Conservation (phyloP, 2,329 filamentous ascomycete species). For the Phialophora macrospora region DNA sequence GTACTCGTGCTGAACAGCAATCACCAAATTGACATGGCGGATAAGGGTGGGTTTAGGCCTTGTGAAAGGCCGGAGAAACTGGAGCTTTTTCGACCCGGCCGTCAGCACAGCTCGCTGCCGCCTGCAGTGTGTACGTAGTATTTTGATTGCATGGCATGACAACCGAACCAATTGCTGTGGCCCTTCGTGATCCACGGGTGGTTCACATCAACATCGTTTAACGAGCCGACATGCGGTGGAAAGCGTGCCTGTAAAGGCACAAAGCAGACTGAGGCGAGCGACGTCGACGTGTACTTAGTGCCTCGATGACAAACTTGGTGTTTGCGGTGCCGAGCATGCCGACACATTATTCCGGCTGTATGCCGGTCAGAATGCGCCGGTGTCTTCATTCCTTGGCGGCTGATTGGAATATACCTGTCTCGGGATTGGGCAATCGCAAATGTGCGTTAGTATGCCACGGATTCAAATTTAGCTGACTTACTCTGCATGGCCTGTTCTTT, state of each 20-base stretch:
- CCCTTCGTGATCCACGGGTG: background rate
- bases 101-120: background rate
- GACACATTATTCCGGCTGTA: conserved; percentile 1
- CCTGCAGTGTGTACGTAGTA: background rate
- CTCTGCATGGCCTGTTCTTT: background rate
- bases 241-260: background rate
- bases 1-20: background rate
- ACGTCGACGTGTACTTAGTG: background rate
- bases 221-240: background rate
- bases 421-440: background rate
- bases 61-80: background rate
- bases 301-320: conserved; percentile 3
- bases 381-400: background rate
- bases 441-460: background rate
- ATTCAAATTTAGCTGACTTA: conserved; percentile 2
- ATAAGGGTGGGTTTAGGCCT: background rate
- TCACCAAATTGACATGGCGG: background rate
- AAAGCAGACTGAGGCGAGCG: background rate
- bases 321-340: no score
- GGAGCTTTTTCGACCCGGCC: background rate
- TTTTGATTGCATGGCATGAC: background rate
- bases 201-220: background rate
- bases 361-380: conserved; percentile 12
- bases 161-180: background rate
- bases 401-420: background rate